These are phyloP conservation scores for Termitomyces sp. DNA, from an alignment of 768 basidiomycete genomes.

Conservation along the genomic window DNA sequence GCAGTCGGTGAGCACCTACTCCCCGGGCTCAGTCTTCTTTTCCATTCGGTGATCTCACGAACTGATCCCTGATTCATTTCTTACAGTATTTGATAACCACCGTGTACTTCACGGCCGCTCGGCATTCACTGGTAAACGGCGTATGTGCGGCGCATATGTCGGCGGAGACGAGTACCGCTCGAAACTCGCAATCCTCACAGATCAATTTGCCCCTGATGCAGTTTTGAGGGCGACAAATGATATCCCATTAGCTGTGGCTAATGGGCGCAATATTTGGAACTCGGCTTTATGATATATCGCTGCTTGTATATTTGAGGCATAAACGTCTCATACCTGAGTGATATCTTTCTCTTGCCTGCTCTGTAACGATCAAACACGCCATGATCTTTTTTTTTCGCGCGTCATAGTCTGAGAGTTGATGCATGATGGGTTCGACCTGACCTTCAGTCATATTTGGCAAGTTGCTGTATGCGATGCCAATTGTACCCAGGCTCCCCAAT, in stretches of 20 bases:
- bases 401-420: background rate
- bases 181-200: conserved; percentile 60
- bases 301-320: background rate
- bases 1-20: conserved; percentile 57
- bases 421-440: background rate
- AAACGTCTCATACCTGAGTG: conserved; percentile 5
- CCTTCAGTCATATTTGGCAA: background rate
- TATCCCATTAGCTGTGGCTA: conserved; percentile 16
- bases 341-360: background rate
- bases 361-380: background rate
- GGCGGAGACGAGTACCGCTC: conserved; percentile 88
- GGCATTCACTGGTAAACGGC: conserved; percentile 77
- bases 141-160: conserved; percentile 96
- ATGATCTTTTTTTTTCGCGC: background rate
- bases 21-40: background rate
- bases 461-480: background rate
- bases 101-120: conserved; percentile 94
- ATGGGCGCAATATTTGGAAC: conserved; percentile 56
- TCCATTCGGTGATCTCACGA: background rate
- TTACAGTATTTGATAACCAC: conserved; percentile 83
- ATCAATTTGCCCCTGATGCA: conserved; percentile 43
- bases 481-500: background rate
- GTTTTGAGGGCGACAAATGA: conserved; percentile 20
- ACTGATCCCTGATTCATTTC: background rate
- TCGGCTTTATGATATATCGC: conserved; percentile 34